Evolutionary conservation across 768 basidiomycete genomes (phyloP).

Genomic region (Hortiboletus flavorubellus): DNA sequence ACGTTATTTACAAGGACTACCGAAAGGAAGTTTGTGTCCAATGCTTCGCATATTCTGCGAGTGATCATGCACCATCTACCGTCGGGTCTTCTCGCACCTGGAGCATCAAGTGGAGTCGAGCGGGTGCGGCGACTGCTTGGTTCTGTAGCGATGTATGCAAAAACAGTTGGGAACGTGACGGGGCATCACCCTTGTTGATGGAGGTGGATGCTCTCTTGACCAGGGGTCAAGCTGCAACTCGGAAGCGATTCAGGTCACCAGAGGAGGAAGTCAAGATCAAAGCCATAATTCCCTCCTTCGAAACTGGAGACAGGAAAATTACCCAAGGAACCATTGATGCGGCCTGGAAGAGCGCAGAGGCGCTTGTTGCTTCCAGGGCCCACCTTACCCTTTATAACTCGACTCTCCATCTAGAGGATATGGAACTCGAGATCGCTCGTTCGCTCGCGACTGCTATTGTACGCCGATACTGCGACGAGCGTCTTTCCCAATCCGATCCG

Average conservation of each 20-base stretch:
- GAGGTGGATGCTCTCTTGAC: constrained; percentile 36
- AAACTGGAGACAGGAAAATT: constrained; percentile 18
- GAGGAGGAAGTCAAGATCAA: constrained; percentile 23
- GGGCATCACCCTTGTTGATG: constrained; percentile 30
- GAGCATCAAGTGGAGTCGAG: constrained; percentile 37
- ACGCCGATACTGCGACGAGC: constrained; percentile 34
- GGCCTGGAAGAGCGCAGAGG: constrained; percentile 45
- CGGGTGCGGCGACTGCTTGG: constrained; percentile 43
- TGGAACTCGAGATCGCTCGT: constrained; percentile 57
- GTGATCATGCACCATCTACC: constrained; percentile 21
- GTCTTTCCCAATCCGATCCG: constrained; percentile 7
- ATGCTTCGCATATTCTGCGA: constrained; percentile 57
- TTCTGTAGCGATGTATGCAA: constrained; percentile 55
- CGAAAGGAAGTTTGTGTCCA: constrained; percentile 63
- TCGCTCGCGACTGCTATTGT: constrained; percentile 53
- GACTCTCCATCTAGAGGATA: constrained; percentile 41
- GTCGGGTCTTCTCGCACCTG: constrained; percentile 37
- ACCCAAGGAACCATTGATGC: constrained; percentile 41
- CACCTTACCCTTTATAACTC: constrained; percentile 24
- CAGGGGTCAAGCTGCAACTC: constrained; percentile 30
- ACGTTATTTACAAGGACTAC: constrained; percentile 59
- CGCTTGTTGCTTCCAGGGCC: constrained; percentile 22
- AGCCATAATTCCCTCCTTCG: constrained; percentile 13
- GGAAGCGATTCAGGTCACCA: constrained; percentile 26
- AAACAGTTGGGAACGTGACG: constrained; percentile 40